Conservation (phyloP, 306 rosid species). For the barrel medic (Medicago truncatula) region DNA sequence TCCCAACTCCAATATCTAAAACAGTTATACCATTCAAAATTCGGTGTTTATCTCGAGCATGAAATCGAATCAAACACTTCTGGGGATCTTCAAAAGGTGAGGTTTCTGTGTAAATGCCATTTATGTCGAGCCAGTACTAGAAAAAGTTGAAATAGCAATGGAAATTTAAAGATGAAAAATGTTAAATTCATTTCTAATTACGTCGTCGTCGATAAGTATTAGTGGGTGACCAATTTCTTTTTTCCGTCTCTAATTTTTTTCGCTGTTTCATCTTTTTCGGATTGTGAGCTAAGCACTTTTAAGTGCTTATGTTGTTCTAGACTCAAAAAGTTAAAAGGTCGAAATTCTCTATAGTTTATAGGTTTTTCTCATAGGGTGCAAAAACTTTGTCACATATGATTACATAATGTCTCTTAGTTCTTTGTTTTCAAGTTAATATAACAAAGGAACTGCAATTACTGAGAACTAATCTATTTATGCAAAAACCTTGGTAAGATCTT, state of each 20-base stretch:
- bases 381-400: neutral
- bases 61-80: slow-evolving; percentile 56
- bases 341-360: neutral
- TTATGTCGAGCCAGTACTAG: slow-evolving; percentile 29
- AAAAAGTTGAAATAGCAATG: too few species aligned
- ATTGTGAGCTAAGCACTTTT: neutral
- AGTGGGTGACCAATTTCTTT: too few species aligned
- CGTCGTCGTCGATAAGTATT: too few species aligned
- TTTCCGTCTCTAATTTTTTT: too few species aligned
- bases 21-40: slow-evolving; percentile 64
- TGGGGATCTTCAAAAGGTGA: slow-evolving; percentile 68
- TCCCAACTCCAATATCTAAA: slow-evolving; percentile 71
- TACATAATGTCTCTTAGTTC: neutral
- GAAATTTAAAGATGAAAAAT: too few species aligned
- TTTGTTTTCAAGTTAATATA: neutral
- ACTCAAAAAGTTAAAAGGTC: neutral
- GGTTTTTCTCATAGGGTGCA: neutral
- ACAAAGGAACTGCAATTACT: slow-evolving; percentile 15
- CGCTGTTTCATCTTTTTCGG: too few species aligned
- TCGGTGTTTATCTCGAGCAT: slow-evolving; percentile 56
- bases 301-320: neutral
- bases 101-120: slow-evolving; percentile 34
- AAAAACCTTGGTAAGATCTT: slow-evolving; percentile 51
- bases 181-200: too few species aligned
- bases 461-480: neutral